Conservation (phyloP, 192 early-diverging fungal species). For the Helicostylum pulchrum region DNA sequence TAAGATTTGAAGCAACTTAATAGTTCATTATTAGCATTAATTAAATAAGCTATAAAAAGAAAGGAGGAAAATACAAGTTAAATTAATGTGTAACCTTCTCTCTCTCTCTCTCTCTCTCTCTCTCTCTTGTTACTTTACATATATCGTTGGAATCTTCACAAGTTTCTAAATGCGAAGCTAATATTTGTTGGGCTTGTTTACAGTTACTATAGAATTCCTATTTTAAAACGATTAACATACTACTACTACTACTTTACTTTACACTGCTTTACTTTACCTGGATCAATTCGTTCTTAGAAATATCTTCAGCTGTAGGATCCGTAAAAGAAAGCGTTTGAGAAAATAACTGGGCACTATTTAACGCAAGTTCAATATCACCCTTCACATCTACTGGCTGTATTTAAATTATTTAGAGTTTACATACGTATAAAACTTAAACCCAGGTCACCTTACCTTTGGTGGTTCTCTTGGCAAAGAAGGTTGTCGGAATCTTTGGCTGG, state of each 20-base stretch:
- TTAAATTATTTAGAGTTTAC: not conserved
- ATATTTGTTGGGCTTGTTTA: constrained; percentile 36
- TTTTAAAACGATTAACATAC: not conserved
- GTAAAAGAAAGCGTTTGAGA: constrained; percentile 50
- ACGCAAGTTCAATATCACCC: constrained; percentile 49
- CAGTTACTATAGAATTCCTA: constrained; percentile 58
- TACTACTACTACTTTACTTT: not conserved
- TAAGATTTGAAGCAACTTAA: constrained; percentile 52
- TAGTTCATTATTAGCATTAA: constrained; percentile 49
- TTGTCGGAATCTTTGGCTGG: not conserved
- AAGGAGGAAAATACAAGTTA: constrained; percentile 5
- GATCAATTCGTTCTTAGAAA: constrained; percentile 52
- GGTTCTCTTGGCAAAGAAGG: not conserved
- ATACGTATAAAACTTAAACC: not conserved
- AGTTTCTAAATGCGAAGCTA: constrained; percentile 37
- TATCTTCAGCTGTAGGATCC: constrained; percentile 49
- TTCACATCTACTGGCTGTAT: constrained; percentile 31
- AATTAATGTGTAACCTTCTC: constrained; percentile 1
- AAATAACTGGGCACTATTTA: constrained; percentile 50
- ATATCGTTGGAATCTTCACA: constrained; percentile 36
- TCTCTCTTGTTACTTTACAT: constrained; percentile 33
- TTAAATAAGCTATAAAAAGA: constrained; percentile 38
- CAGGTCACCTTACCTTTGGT: constrained; percentile 3
- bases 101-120: not conserved
- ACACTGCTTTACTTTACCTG: constrained; percentile 32